Conservation (phyloP, 768 basidiomycete species). For the Suillus americanus region DNA sequence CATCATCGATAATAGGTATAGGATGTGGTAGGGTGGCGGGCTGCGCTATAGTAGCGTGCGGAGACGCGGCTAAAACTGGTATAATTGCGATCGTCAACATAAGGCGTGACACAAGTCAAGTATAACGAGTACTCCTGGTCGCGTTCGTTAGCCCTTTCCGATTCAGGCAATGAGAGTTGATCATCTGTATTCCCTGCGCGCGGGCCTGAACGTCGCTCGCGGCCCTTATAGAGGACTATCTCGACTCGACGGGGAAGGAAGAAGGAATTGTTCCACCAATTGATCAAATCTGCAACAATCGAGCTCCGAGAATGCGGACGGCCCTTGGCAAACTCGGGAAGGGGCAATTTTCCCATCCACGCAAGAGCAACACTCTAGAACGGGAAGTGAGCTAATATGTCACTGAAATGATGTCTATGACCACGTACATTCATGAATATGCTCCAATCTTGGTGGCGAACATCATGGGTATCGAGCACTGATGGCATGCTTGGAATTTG, state of each 20-base stretch:
- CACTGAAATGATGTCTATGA: background rate
- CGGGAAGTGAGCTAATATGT: background rate
- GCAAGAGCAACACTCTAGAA: conserved; percentile 67
- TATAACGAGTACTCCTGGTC: conserved; percentile 66
- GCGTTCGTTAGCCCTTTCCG: conserved; percentile 54
- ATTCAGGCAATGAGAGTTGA: conserved; percentile 48
- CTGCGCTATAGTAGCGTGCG: background rate
- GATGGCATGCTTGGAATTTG: conserved; percentile 70
- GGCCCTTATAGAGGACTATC: conserved; percentile 73
- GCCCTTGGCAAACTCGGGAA: conserved; percentile 46
- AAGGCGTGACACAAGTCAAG: conserved; percentile 47
- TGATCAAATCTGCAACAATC: conserved; percentile 65
- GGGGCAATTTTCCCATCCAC: conserved; percentile 73
- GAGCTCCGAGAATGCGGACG: conserved; percentile 54
- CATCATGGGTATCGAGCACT: conserved; percentile 72
- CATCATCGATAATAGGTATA: background rate
- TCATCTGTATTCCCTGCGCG: conserved; percentile 53
- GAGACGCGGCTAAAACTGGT: no score
- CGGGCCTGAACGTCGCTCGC: conserved; percentile 69
- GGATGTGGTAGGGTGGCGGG: accelerated
- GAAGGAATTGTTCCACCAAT: conserved; percentile 79
- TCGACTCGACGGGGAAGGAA: conserved; percentile 76
- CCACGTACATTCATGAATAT: conserved; percentile 68
- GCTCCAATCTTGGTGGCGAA: conserved; percentile 77
- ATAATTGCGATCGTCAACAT: conserved; percentile 5